These are phyloP conservation scores for Hyphopichia wangnamkhiaoensis DNA, from an alignment of 1,139 yeast species.

Conservation along the genomic window DNA sequence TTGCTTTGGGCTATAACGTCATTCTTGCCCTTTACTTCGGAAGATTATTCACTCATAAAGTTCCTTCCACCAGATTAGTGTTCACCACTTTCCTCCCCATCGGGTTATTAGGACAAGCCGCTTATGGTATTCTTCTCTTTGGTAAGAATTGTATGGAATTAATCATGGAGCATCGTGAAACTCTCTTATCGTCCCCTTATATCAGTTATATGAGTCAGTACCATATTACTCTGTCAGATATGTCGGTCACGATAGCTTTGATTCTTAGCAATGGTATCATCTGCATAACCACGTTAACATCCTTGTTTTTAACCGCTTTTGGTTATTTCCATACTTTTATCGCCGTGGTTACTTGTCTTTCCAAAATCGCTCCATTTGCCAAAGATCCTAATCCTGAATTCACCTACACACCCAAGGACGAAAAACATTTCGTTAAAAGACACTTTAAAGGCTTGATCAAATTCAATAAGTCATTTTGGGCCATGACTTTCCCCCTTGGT, in stretches of 20 bases:
- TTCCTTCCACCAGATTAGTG: constrained; percentile 48
- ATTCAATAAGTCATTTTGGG: constrained; percentile 75
- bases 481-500: constrained; percentile 88
- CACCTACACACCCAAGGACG: constrained; percentile 18
- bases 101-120: constrained; percentile 72
- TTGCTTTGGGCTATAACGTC: constrained; percentile 58
- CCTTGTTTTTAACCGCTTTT: constrained; percentile 54
- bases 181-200: not conserved
- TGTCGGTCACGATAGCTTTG: not conserved
- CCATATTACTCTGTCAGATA: not conserved
- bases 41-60: constrained; percentile 56
- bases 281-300: constrained; percentile 25
- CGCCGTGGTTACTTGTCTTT: constrained; percentile 46
- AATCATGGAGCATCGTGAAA: constrained; percentile 11
- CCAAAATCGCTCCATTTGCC: constrained; percentile 39
- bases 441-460: constrained; percentile 28
- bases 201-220: not conserved
- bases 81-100: constrained; percentile 31
- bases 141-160: constrained; percentile 41
- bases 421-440: constrained; percentile 12
- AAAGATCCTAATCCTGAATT: constrained; percentile 20
- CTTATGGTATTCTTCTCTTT: constrained; percentile 62
- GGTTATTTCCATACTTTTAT: constrained; percentile 67
- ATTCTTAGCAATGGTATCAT: constrained; percentile 19
- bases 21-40: constrained; percentile 55